Conservation (phyloP, 495 filamentous ascomycete species). For the Xylaria flabelliformis region DNA sequence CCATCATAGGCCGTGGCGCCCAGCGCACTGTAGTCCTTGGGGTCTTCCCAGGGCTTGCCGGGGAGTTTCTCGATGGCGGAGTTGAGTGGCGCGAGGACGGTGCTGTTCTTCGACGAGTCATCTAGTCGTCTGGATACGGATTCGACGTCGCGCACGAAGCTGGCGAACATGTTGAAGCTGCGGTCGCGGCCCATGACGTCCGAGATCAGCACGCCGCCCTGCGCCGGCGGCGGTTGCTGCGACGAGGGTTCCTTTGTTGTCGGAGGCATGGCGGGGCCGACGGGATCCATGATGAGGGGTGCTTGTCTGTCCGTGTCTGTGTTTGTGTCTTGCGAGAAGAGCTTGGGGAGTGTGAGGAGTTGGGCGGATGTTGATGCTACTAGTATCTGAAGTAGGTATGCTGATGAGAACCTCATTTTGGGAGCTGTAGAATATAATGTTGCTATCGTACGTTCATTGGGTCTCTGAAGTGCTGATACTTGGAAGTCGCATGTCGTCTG, state of each 20-base stretch:
- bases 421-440: background rate
- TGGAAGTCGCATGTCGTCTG: background rate
- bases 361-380: slow-evolving; percentile 31
- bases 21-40: slow-evolving; percentile 73
- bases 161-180: slow-evolving; percentile 86
- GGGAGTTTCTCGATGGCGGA: slow-evolving; percentile 78
- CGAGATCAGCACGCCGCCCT: slow-evolving; percentile 66
- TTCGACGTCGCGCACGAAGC: slow-evolving; percentile 82
- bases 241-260: slow-evolving; percentile 38
- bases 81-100: slow-evolving; percentile 89
- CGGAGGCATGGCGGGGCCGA: slow-evolving; percentile 45
- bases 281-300: slow-evolving; percentile 38
- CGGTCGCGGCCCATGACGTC: slow-evolving; percentile 86
- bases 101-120: slow-evolving; percentile 74
- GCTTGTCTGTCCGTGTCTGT: slow-evolving; percentile 34
- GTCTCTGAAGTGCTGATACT: background rate
- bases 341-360: slow-evolving; percentile 26
- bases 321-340: slow-evolving; percentile 12
- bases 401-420: slow-evolving; percentile 33
- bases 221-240: slow-evolving; percentile 37
- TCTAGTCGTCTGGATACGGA: slow-evolving; percentile 73
- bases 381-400: slow-evolving; percentile 30
- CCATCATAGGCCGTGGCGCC: slow-evolving; percentile 86
- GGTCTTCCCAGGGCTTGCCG: slow-evolving; percentile 93
- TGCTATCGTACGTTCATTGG: background rate